Evolutionary conservation across 768 basidiomycete species (phyloP).

Genomic region (Boletus rufocinnamomeus): DNA sequence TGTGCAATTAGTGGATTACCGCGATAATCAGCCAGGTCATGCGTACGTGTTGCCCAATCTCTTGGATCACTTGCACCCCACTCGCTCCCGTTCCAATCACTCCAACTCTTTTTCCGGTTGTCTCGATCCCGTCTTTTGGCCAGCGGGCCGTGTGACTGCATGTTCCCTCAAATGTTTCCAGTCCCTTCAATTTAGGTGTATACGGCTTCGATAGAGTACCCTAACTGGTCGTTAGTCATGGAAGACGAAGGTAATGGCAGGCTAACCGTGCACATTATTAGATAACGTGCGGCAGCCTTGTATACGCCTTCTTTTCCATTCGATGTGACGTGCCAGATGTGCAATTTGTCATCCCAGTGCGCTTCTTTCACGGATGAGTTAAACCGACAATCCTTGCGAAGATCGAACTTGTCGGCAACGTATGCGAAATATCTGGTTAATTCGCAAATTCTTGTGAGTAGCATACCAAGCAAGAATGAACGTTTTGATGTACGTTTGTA

Average conservation of each 20-base stretch:
- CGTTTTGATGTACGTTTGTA: conserved; percentile 5
- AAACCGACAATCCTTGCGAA: conserved; percentile 21
- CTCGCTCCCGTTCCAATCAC: conserved; percentile 22
- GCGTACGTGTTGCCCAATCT: conserved; percentile 8
- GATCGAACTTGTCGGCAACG: conserved; percentile 10
- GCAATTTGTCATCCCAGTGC: conserved; percentile 12
- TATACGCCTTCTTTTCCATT: conserved; percentile 12
- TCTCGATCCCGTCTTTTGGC: conserved; percentile 22
- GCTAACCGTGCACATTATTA: conserved; percentile 18
- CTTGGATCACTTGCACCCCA: conserved; percentile 18
- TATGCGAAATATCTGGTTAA: conserved; percentile 16
- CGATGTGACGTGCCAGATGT: conserved; percentile 8
- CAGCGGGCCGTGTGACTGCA: conserved; percentile 16
- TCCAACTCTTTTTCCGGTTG: conserved; percentile 12
- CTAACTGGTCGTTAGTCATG: background rate
- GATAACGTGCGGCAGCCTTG: conserved; percentile 13
- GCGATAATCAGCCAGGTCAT: background rate
- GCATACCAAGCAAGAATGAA: background rate
- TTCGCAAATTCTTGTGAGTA: background rate
- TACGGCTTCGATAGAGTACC: conserved; percentile 15
- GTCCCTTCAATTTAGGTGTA: conserved; percentile 12
- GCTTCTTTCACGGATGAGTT: conserved; percentile 14
- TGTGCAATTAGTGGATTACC: background rate
- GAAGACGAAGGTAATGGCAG: background rate
- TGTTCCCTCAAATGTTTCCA: conserved; percentile 10